Evolutionary conservation across 805 yeast genomes (phyloP), one percentile per base, ranked within the genome.

Genomic region (Teunomyces kruisii): DNA sequence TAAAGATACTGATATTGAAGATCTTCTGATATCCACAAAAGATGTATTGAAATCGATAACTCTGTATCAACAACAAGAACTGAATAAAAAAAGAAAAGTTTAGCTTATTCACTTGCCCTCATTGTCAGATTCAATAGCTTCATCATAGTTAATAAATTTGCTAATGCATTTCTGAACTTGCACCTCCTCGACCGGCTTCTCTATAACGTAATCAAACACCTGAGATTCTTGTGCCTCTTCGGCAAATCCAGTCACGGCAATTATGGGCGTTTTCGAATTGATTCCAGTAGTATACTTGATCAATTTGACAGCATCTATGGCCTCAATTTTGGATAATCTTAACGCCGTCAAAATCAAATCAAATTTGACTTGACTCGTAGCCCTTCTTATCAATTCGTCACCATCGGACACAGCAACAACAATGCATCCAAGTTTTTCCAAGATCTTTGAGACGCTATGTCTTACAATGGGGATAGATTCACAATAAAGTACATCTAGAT

Each of bases 381-480:
- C 88, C 45, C 94, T 69, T 48, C 94, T 75, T 10, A 90, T 78
- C 47, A 90, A 72, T 49, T 90, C 97, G 48, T 89, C 92, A 1
- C 96, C 96, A 47, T 83, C 82, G 0, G 82, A 71, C 6, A 88
- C 86, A 2, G 86, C 72, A 4, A 88, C 86, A 7, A 89, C 96
- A 9, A 84, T 80, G 66, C 96, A 89, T 1, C 95, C 96, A 17
- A 83, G 59, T 42, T 75, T 73, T 48, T 81, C 88, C 46, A 92
- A 68, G 49, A 83, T 74, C 47, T 76, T 79, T 35, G 81, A 76
- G 22, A 84, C 76, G 10, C 88, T 74, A 56, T 79, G 87, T 40
- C 96, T 67, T 53, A 88, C 83, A 45, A 85, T 85, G 0, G 96
- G 94, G 48, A 88, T 87, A 2, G 94, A 89, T 56, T 89, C 96